Conservation (phyloP, 306 rosid genomes). For the Echinosophora koreensis region DNA sequence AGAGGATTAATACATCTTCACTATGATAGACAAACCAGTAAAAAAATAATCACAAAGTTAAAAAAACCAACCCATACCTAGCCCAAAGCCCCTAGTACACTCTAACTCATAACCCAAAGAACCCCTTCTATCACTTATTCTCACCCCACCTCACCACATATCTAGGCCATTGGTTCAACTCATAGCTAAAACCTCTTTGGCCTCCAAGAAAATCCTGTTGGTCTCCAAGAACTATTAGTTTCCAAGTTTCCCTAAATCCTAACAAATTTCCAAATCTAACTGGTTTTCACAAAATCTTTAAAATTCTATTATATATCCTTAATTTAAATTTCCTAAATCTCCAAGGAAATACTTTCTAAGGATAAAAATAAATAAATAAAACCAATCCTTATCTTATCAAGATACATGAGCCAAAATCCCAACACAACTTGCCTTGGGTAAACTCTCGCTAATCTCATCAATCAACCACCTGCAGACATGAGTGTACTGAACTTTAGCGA, state of each 20-base stretch:
- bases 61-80: background rate
- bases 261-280: background rate
- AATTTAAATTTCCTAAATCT: background rate
- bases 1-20: background rate
- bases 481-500: slow-evolving; percentile 39
- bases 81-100: too few species aligned
- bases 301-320: background rate
- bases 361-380: background rate
- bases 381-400: background rate
- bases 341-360: background rate
- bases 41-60: background rate
- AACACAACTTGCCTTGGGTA: slow-evolving; percentile 75
- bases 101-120: background rate
- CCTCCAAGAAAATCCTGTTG: background rate
- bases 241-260: background rate
- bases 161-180: background rate
- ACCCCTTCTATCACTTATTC: background rate
- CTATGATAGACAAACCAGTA: background rate
- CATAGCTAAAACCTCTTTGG: background rate
- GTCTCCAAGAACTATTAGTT: background rate
- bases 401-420: background rate
- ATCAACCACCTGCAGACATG: slow-evolving; percentile 83
- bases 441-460: slow-evolving; percentile 89
- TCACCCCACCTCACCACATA: too few species aligned
- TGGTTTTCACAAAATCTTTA: background rate